Percentiles rank a stretch among this genome's conserved stretches.
phyloP scores from a whole-genome alignment of 2,329 filamentous ascomycete species.

The Arthrobotrys sinensis region DNA sequence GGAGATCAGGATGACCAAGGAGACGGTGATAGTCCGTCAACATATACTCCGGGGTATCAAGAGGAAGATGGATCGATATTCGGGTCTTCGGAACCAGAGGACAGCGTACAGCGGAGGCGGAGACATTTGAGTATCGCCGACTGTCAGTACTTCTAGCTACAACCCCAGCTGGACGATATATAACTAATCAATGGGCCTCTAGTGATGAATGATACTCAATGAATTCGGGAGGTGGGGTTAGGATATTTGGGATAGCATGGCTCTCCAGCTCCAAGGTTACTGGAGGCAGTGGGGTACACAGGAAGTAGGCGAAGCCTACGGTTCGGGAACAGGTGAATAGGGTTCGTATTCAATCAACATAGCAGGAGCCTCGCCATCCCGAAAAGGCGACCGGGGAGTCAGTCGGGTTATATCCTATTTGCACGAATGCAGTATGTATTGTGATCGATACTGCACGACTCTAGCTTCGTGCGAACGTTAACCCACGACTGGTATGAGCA shows the following conservation, averaged over 20 bases:
- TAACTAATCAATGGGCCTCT: background rate
- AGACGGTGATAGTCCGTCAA: conserved; percentile 16
- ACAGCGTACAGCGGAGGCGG: conserved; percentile 9
- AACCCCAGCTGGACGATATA: background rate
- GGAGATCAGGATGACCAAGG: conserved; percentile 1
- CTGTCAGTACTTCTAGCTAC: background rate
- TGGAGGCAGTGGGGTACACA: too few relatives aligned
- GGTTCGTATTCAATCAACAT: background rate
- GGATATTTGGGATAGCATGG: background rate
- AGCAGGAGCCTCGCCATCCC: background rate
- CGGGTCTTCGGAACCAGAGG: conserved; percentile 13
- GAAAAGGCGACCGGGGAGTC: background rate
- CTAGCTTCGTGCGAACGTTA: background rate
- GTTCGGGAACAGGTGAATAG: background rate
- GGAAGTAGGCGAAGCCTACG: background rate
- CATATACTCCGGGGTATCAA: background rate
- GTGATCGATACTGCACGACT: background rate
- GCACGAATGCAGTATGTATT: background rate
- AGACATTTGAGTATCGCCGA: conserved; percentile 16
- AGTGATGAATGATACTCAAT: conserved; percentile 20
- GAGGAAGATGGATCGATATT: conserved; percentile 3
- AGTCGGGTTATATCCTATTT: background rate
- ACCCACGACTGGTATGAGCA: background rate
- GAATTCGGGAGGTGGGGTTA: background rate
- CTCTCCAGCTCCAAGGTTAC: conserved; percentile 1